These are phyloP conservation scores for Colletotrichum tanaceti DNA, from an alignment of 2,329 filamentous ascomycete species.

Conservation along the genomic window DNA sequence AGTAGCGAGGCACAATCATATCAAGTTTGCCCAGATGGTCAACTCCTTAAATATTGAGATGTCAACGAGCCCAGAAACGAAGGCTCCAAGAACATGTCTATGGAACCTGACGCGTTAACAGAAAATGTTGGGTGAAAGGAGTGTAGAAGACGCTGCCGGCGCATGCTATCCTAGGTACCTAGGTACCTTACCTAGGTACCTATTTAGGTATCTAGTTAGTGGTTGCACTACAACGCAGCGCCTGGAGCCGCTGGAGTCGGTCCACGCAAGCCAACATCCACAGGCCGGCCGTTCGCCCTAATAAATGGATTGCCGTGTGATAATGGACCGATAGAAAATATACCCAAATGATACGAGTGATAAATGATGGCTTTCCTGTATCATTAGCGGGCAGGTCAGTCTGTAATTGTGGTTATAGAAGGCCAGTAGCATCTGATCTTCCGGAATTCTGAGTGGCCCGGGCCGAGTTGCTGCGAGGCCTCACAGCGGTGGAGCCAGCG, in stretches of 20 bases:
- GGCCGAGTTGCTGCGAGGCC: constrained; percentile 26
- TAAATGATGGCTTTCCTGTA: not conserved
- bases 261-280: too few species aligned
- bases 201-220: not conserved
- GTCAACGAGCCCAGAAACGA: too few species aligned
- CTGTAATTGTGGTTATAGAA: not conserved
- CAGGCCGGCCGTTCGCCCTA: not conserved
- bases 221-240: not conserved
- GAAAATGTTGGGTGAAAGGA: too few species aligned
- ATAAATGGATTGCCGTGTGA: not conserved
- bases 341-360: too few species aligned
- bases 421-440: constrained; percentile 20
- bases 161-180: too few species aligned
- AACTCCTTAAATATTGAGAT: not conserved
- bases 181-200: too few species aligned
- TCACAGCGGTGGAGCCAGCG: not conserved
- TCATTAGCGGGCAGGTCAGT: not conserved
- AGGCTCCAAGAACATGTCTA: not conserved
- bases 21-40: not conserved
- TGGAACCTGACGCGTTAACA: not conserved
- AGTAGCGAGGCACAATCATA: not conserved
- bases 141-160: not conserved
- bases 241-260: not conserved
- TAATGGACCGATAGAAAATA: not conserved
- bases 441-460: constrained; percentile 1